phyloP scores from a whole-genome alignment of 148 eudicot genomes.

The Simmondsia chinensis region DNA sequence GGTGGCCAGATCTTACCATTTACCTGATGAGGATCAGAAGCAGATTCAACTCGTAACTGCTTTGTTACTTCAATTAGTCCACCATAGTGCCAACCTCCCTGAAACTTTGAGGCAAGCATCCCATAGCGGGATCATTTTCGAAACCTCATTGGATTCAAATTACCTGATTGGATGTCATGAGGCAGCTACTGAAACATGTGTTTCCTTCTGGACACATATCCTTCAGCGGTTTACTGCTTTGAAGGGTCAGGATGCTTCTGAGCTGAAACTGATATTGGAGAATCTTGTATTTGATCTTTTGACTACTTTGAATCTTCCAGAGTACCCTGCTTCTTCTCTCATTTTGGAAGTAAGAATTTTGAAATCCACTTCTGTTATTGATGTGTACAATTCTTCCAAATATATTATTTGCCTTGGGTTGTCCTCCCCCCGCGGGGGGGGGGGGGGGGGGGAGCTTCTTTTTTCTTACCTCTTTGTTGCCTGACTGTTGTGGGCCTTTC shows the following conservation, averaged over 20 bases:
- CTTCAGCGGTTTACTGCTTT: constrained; percentile 74
- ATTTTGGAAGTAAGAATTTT: constrained; percentile 63
- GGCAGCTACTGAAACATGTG: constrained; percentile 88
- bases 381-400: constrained; percentile 2
- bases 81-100: constrained; percentile 87
- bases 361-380: constrained; percentile 5
- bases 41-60: constrained; percentile 90
- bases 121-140: constrained; percentile 40
- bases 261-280: constrained; percentile 72
- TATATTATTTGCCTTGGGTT: constrained; percentile 2
- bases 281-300: constrained; percentile 80
- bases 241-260: constrained; percentile 83
- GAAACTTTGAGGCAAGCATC: constrained; percentile 57
- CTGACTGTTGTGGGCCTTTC: no score
- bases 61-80: constrained; percentile 75
- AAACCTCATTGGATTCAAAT: constrained; percentile 42
- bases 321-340: constrained; percentile 86
- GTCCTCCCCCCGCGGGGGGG: no score
- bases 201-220: constrained; percentile 83
- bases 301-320: constrained; percentile 79
- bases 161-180: constrained; percentile 64
- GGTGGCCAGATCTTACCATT: constrained; percentile 74
- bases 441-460: no score
- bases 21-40: constrained; percentile 94
- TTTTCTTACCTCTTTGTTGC: no score